Conservation (phyloP, 305 asterid genomes). For the Solanum hybrid region DNA sequence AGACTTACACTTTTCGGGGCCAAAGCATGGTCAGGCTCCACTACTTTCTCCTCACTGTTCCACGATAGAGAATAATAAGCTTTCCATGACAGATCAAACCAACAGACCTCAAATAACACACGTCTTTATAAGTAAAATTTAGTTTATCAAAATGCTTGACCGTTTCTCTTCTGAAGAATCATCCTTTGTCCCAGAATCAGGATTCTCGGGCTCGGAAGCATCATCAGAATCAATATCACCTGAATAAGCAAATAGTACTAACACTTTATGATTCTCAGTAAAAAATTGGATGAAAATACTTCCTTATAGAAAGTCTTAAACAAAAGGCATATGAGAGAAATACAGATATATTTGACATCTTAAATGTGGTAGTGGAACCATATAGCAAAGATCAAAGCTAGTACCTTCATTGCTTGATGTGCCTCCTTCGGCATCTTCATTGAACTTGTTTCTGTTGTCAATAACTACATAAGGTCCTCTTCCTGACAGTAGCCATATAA, state of each 20-base stretch:
- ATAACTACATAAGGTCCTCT: constrained; percentile 92
- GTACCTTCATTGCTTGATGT: constrained; percentile 75
- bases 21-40: constrained; percentile 28
- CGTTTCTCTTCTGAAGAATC: constrained; percentile 41
- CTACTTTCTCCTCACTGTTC: constrained; percentile 40
- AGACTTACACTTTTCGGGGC: constrained; percentile 54
- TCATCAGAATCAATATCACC: constrained; percentile 66
- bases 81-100: constrained; percentile 1
- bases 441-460: constrained; percentile 55
- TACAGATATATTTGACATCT: not conserved
- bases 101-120: not conserved
- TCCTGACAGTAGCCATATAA: constrained; percentile 36
- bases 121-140: constrained; percentile 1
- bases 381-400: not conserved
- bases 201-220: constrained; percentile 24
- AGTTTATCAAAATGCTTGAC: constrained; percentile 21
- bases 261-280: not conserved
- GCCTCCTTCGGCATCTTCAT: constrained; percentile 40
- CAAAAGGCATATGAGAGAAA: not conserved
- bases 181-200: constrained; percentile 35
- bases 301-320: not conserved
- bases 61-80: constrained; percentile 14
- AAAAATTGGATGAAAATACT: not conserved
- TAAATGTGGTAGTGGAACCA: not conserved
- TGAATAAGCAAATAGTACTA: constrained; percentile 12